Conservation (phyloP, 192 early-diverging fungal genomes). For the Linnemannia hyalina region DNA sequence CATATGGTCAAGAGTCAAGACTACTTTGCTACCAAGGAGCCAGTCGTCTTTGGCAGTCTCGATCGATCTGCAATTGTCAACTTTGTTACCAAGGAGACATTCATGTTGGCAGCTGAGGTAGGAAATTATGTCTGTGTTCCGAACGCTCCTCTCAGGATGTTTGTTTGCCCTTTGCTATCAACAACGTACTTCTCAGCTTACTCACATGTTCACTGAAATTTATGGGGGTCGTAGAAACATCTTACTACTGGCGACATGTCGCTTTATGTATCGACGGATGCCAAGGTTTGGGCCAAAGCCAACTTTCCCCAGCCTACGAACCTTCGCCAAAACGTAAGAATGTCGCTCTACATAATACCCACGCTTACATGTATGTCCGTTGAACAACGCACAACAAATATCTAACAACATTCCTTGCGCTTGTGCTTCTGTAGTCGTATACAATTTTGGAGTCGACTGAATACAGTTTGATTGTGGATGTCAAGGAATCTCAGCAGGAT, state of each 20-base stretch:
- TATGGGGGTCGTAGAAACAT: slow-evolving; percentile 24
- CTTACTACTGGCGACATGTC: slow-evolving; percentile 67
- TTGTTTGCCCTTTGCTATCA: not conserved
- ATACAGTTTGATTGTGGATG: slow-evolving; percentile 82
- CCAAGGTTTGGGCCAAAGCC: slow-evolving; percentile 73
- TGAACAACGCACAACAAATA: not conserved
- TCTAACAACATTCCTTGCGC: not conserved
- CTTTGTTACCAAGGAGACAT: slow-evolving; percentile 77
- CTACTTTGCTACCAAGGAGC: slow-evolving; percentile 73
- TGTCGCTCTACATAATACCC: not conserved
- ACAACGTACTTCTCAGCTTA: not conserved
- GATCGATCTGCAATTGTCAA: slow-evolving; percentile 79
- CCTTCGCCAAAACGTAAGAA: slow-evolving; percentile 33
- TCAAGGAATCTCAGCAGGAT: slow-evolving; percentile 56
- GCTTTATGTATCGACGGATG: slow-evolving; percentile 76
- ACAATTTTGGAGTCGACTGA: slow-evolving; percentile 88
- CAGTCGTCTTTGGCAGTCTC: slow-evolving; percentile 70
- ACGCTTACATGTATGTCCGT: not conserved
- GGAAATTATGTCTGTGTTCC: slow-evolving; percentile 13
- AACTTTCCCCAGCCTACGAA: slow-evolving; percentile 58
- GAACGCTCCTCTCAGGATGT: not conserved
- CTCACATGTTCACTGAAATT: not conserved
- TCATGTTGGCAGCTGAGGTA: slow-evolving; percentile 78
- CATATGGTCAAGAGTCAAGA: slow-evolving; percentile 81
- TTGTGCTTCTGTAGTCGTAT: slow-evolving; percentile 66